Evolutionary conservation across 768 basidiomycete genomes (phyloP).

Genomic region (Leccinum disarticulatum): DNA sequence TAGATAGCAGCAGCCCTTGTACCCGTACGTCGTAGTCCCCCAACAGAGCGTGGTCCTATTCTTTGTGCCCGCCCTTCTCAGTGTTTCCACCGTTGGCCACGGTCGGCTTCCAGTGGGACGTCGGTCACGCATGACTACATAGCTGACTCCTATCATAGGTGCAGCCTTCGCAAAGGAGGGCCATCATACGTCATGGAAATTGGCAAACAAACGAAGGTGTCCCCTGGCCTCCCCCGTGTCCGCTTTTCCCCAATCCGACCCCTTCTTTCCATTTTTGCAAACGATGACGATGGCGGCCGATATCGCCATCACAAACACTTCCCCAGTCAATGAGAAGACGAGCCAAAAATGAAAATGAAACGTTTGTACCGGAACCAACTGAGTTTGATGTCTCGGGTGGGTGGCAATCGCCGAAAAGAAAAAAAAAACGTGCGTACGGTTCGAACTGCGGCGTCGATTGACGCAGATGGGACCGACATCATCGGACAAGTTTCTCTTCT

Average conservation of each 20-base stretch:
- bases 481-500: conserved; percentile 6
- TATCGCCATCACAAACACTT: background rate
- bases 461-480: background rate
- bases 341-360: background rate
- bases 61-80: too few species aligned
- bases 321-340: background rate
- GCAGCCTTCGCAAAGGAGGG: background rate
- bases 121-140: background rate
- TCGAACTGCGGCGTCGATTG: background rate
- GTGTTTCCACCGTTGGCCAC: too few species aligned
- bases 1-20: too few species aligned
- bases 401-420: background rate
- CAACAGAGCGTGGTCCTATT: too few species aligned
- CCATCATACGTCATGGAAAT: background rate
- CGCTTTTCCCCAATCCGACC: background rate
- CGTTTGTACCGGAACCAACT: background rate
- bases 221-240: background rate
- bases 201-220: background rate
- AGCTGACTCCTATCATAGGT: background rate
- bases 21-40: too few species aligned
- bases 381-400: background rate
- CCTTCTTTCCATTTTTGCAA: background rate
- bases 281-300: background rate
- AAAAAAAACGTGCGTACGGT: background rate
- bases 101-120: too few species aligned